Base-by-base conservation (phyloP, 1,284 basidiomycete genomes). In the Veloporphyrellus conicus region DNA sequence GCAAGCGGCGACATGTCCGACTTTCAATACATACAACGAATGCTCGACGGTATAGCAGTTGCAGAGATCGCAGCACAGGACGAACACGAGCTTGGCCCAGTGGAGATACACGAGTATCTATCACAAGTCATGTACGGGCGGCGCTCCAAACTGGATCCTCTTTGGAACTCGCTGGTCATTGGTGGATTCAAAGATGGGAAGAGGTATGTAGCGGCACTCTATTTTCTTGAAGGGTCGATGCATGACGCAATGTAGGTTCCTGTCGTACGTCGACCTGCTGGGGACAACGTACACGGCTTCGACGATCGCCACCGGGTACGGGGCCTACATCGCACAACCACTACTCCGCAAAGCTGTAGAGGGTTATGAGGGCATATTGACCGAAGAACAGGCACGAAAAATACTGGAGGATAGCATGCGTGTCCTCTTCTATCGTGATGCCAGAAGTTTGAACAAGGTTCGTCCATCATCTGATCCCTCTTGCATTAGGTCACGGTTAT, bases 1-100 rank as follows among this genome's bases (percentile, higher is more conserved):
- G 95, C 91, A 2, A 84, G 90, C 29, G 96, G 95, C 29, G 95
- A 99, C 73, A 93, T 99, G 86, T 90, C 89, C 61, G 96, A 99
- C 72, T 98, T 93, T 73, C 96, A 99, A 69, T 88, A 92, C 69
- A 79, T 98, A 56, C 90, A 95, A 64, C 78, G 78, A 53, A 64
- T 86, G 51, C 79, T 93, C 33, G 84, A 92, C 52, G 77, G 79
- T 33, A 72, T 90, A 42, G 77, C 83, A 52, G 80, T 87, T 50
- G 81, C 87, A 43, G 94, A 99, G 68, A 81, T 87, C 54, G 82
- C 87, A 15, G 75, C 79, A 28, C 80, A 81, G 52, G 96, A 99
- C 62, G 87, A 84, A 0, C 91, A 98, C 66, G 74, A 78, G 23
- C 79, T 99, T 9, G 87, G 91, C 9, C 92, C 96, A 0, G 75